phyloP scores from a whole-genome alignment of 768 basidiomycete species.

The Collybiopsis confluens region DNA sequence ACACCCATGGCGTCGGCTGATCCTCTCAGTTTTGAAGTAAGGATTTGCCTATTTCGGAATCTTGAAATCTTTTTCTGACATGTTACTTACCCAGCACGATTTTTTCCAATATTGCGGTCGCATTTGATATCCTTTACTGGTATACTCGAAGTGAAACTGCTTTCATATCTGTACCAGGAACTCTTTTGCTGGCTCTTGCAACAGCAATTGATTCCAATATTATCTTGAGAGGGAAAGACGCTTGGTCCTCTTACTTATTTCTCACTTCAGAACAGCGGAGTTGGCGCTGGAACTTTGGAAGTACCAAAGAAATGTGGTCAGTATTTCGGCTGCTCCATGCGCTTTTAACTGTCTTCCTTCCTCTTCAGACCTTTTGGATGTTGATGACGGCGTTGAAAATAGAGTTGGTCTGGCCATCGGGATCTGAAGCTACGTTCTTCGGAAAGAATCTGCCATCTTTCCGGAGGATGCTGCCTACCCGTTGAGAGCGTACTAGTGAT shows the following conservation, averaged over 20 bases:
- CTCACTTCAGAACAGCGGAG: not conserved
- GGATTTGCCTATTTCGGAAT: not conserved
- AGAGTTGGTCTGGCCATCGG: not conserved
- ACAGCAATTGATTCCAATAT: not conserved
- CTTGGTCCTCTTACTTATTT: not conserved
- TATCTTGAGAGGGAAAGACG: not conserved
- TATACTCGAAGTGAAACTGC: conserved; percentile 1
- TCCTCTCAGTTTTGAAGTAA: not conserved
- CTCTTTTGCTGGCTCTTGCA: not conserved
- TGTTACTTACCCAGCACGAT: not conserved
- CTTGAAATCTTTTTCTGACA: too few relatives aligned
- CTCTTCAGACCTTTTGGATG: not conserved
- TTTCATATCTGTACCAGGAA: conserved; percentile 3
- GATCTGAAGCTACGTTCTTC: not conserved
- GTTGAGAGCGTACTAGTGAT: not conserved
- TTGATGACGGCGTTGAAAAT: not conserved
- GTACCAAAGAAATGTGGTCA: not conserved
- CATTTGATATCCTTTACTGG: conserved; percentile 6
- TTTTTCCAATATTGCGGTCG: not conserved
- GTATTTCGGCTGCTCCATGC: not conserved
- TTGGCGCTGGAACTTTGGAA: not conserved
- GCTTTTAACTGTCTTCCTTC: not conserved
- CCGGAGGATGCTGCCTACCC: not conserved
- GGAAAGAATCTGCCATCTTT: not conserved
- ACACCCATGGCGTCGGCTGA: conserved; percentile 3